These are phyloP conservation scores for Malus hybrid DNA, from an alignment of 331 rosid species.

Conservation along the genomic window DNA sequence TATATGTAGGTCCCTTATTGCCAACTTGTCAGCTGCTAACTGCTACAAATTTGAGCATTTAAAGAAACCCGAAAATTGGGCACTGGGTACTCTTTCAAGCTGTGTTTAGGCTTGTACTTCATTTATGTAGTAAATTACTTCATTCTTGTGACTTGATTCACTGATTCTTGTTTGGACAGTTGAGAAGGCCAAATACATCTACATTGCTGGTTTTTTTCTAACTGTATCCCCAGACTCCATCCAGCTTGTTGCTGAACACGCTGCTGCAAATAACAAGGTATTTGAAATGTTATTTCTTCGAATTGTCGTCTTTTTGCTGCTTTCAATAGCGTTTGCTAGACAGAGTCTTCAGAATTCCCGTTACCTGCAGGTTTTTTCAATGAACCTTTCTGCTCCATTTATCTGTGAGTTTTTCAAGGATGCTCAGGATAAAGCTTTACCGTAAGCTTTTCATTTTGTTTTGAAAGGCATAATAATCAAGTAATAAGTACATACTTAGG, in stretches of 20 bases:
- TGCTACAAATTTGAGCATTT: too few relatives aligned
- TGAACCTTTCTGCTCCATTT: slow-evolving; percentile 98
- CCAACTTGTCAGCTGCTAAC: background rate
- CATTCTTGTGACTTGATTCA: background rate
- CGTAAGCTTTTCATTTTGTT: slow-evolving; percentile 20
- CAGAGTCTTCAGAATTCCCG: background rate
- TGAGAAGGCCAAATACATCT: too few relatives aligned
- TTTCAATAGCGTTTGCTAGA: background rate
- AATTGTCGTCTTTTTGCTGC: background rate
- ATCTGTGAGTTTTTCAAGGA: slow-evolving; percentile 93
- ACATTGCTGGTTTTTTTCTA: too few relatives aligned
- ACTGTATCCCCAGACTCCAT: too few relatives aligned
- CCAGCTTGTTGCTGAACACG: too few relatives aligned
- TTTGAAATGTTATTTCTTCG: background rate
- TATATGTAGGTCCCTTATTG: background rate
- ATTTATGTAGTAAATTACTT: background rate
- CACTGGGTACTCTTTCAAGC: slow-evolving; percentile 7
- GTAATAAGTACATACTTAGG: background rate
- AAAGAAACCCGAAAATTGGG: background rate
- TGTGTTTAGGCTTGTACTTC: background rate
- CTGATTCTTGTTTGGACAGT: background rate
- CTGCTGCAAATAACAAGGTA: background rate
- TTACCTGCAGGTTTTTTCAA: slow-evolving; percentile 50
- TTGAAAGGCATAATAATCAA: background rate
- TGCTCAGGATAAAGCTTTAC: slow-evolving; percentile 22